Conservation (phyloP, 108 stramenopile species). For the Cyclotella kingstonii region DNA sequence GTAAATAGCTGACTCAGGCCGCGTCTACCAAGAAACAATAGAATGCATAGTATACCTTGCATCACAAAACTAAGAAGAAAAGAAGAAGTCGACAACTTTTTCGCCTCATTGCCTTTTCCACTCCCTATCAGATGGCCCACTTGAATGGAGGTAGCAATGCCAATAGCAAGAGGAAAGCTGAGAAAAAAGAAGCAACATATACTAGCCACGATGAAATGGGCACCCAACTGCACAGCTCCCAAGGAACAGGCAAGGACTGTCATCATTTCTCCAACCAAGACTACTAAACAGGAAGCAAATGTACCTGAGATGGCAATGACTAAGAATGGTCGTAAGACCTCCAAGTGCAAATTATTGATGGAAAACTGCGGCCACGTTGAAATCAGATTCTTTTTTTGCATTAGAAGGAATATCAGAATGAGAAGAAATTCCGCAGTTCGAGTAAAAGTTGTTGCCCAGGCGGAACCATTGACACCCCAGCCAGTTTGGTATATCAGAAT, state of each 20-base stretch:
- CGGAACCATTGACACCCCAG: conserved; percentile 35
- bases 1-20: conserved; percentile 30
- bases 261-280: conserved; percentile 26
- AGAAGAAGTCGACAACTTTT: conserved; percentile 20
- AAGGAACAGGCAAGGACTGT: conserved; percentile 36
- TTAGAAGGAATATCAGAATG: conserved; percentile 19
- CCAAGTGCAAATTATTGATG: conserved; percentile 4
- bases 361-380: conserved; percentile 33
- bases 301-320: conserved; percentile 22
- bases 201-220: conserved; percentile 35
- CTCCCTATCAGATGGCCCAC: conserved; percentile 44
- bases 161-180: conserved; percentile 43
- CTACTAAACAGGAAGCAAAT: conserved; percentile 28
- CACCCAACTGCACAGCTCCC: conserved; percentile 30
- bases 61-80: conserved; percentile 10
- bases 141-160: conserved; percentile 47
- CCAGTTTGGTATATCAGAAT: conserved; percentile 31
- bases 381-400: neutral
- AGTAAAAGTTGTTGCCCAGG: conserved; percentile 49
- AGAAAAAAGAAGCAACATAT: conserved; percentile 32
- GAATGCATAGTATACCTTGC: conserved; percentile 7
- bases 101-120: conserved; percentile 17
- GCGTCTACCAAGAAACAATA: conserved; percentile 20
- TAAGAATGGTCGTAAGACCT: conserved; percentile 14
- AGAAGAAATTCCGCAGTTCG: conserved; percentile 26